Base-by-base conservation (phyloP, 2,329 filamentous ascomycete genomes). In the Corinectria fuckeliana region DNA sequence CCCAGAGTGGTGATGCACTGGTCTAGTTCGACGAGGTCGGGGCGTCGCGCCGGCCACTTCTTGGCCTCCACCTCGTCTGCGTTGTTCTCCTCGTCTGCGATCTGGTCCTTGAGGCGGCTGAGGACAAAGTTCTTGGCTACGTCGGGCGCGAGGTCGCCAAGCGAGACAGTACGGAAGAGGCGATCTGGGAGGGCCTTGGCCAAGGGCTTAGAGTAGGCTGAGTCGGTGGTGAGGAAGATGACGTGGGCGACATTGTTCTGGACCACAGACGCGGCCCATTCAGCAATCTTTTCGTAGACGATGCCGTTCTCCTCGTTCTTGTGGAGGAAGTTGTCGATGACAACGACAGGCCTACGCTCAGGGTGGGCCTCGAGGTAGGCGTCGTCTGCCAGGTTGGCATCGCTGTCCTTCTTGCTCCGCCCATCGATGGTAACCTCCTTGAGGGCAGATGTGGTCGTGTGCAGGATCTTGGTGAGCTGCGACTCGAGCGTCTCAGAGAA, bases 401-500 rank as follows among this genome's bases (percentile, higher is more conserved):
- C 92, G 61, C 88, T 89, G 72, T 93, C 91, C 18, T 86, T 81
- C 71, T 90, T 93, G 52, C 84, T 84, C 21, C 91, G 86, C 5
- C 78, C 81, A 11, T 90, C 84, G 4, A 97, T 78, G 0, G 91
- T 90, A 48, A 96, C 90, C 49, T 88, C 81, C 70, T 91, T 93
- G 56, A 98, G 81, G 2, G 94, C 93, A 1, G 84, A 84, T 0
- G 91, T 88, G 0, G 93, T 92, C 32, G 91, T 96, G 69, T 92
- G 90, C 77, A 92, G 88, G 48, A 98, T 97, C 77, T 97, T 97
- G 73, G 85, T 88, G 14, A 98, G 79, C 69, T 98, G 93, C 0
- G 91, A 89, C 72, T 97, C 94, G 25, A 97, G 80, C 0, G 93
- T 97, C 73, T 97, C 94, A 0, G 92, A 96, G 72, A 98, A 97